Conservation (phyloP, 768 basidiomycete species). For the Hygrophorus pudorinus region DNA sequence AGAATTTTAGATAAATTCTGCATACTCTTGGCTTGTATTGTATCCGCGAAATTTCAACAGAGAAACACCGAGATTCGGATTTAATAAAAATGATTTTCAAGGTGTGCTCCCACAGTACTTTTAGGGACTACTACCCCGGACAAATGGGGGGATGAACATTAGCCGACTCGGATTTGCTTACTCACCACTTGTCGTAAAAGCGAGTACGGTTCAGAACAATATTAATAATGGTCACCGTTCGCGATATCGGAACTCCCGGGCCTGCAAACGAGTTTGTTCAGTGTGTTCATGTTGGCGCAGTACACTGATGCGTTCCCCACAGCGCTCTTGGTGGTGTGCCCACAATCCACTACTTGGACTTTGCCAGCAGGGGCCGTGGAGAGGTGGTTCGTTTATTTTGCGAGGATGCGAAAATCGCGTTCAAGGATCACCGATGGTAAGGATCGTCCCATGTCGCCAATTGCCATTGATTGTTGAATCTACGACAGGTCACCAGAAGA, state of each 20-base stretch:
- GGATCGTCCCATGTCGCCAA: not conserved
- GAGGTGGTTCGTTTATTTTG: not conserved
- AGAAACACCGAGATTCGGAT: too few species aligned
- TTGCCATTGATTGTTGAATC: not conserved
- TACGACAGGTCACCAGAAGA: not conserved
- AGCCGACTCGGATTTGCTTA: too few species aligned
- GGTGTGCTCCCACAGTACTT: too few species aligned
- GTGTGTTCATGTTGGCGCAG: not conserved
- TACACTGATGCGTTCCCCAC: not conserved
- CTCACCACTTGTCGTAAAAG: too few species aligned
- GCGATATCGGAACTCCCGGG: not conserved
- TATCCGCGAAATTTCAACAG: too few species aligned
- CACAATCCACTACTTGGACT: not conserved
- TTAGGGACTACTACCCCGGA: too few species aligned
- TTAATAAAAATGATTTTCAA: too few species aligned
- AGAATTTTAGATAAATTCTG: too few species aligned
- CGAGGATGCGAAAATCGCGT: not conserved
- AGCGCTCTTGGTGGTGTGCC: not conserved
- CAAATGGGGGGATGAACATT: too few species aligned
- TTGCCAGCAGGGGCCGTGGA: conserved; percentile 1
- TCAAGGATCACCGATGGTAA: not conserved
- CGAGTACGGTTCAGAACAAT: not conserved
- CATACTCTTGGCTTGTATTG: too few species aligned
- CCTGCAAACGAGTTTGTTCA: not conserved
- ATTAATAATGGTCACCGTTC: not conserved